Base-by-base conservation (phyloP, 257 asterid species). In the Nicotiana sylvestris region DNA sequence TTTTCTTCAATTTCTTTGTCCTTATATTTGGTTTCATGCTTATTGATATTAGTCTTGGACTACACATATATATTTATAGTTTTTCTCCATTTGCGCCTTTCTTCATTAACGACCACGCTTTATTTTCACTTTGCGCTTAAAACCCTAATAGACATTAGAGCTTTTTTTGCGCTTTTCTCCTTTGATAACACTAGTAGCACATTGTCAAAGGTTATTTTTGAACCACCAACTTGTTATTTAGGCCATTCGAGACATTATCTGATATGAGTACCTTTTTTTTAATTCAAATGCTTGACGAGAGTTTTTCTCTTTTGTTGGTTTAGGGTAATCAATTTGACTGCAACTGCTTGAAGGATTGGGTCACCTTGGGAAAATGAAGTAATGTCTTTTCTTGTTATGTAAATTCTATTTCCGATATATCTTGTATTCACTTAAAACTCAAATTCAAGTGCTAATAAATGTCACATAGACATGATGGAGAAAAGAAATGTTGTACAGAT, bases 341-440 rank as follows among this genome's bases (percentile, higher is more conserved):
- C 79, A 74, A 6, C 4, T 46, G 39, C 61, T 46, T 0, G 61
- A 49, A 74, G 79, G 61, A 27, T 74, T 49, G 39, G 30, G 37
- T 74, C n/a, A 25, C 62, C 13, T 74, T 15, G 39, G 30, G 43
- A 74, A 74, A 74, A 74, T 74, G 62, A 74, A 74, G 80, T 74
- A 74, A 74, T 74, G 62, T 27, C 8, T 27, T 35, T 49, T 49
- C 62, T 21, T 74, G 15, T 49, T 74, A 13, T 49, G 62, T 33
- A 30, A 49, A 49, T 49, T 27, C 39, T 49, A 11, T 49, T 49
- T 58, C 2, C 25, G 25, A n/a, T 74, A 13, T 0, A 13, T 74
- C 13, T 72, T 72, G 8, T 12, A 7, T 21, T 12, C 13, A 30
- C 62, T 74, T 74, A 74, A 5, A 74, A 25, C 9, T 74, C 80